Percentiles rank a stretch among this genome's conserved stretches.
Evolutionary conservation across 2,329 filamentous ascomycete species (phyloP).

Genomic region (Penicillium fuscoglaucum): DNA sequence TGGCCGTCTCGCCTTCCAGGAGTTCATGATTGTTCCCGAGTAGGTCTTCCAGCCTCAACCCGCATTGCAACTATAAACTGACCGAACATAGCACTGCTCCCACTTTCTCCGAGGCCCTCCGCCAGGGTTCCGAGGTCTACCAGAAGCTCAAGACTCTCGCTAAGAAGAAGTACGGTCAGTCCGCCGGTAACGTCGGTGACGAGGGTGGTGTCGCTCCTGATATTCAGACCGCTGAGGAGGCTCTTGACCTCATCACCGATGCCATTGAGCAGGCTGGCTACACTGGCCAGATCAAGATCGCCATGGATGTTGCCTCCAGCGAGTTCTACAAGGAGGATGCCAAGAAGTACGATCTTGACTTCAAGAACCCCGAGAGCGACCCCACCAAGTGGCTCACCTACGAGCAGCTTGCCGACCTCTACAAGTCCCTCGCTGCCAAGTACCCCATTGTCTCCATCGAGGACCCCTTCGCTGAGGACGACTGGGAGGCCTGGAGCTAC

Average conservation of each 20-base stretch:
- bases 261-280: slow-evolving; percentile 95
- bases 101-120: slow-evolving; percentile 92
- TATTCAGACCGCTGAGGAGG: slow-evolving; percentile 96
- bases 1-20: slow-evolving; percentile 91
- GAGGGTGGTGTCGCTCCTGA: slow-evolving; percentile 99
- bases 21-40: slow-evolving; percentile 92
- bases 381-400: slow-evolving; percentile 97
- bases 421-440: slow-evolving; percentile 83
- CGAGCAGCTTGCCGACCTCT: slow-evolving; percentile 90
- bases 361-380: slow-evolving; percentile 99
- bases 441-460: slow-evolving; percentile 99
- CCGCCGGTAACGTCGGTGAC: slow-evolving; percentile 97
- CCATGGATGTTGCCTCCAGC: slow-evolving; percentile 98
- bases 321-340: slow-evolving; percentile 98
- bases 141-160: slow-evolving; percentile 94
- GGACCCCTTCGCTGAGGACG: slow-evolving; percentile 98
- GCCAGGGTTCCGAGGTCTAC: slow-evolving; percentile 96
- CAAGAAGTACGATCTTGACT: slow-evolving; percentile 99
- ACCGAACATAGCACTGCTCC: slow-evolving; percentile 65
- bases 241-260: slow-evolving; percentile 90
- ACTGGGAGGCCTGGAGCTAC: slow-evolving; percentile 99
- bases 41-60: slow-evolving; percentile 45
- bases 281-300: slow-evolving; percentile 94
- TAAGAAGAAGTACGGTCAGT: slow-evolving; percentile 99
- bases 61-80: neutral